Conservation (phyloP, 805 yeast genomes). For the Monosporozyma aerobia region DNA sequence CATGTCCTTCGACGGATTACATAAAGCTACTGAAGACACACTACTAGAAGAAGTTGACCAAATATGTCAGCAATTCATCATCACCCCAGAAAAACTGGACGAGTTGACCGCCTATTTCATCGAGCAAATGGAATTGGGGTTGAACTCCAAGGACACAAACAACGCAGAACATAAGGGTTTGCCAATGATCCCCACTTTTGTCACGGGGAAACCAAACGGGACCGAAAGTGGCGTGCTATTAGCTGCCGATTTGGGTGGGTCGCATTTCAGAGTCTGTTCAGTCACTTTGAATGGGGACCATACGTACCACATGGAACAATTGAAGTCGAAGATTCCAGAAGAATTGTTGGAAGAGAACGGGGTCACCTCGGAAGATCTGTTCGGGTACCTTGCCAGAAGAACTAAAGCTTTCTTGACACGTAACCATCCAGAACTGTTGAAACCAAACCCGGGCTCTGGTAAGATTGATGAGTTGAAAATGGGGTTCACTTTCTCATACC, state of each 20-base stretch:
- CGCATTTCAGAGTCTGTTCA: conserved; percentile 91
- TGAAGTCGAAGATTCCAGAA: conserved; percentile 69
- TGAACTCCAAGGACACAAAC: conserved; percentile 27
- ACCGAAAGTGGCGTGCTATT: conserved; percentile 70
- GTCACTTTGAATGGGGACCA: conserved; percentile 68
- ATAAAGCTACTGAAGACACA: conserved; percentile 16
- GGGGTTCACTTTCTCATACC: conserved; percentile 94
- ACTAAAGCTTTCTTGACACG: conserved; percentile 54
- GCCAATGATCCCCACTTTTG: conserved; percentile 92
- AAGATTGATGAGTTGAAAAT: conserved; percentile 39
- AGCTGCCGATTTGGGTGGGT: conserved; percentile 95
- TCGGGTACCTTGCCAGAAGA: conserved; percentile 65
- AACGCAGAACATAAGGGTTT: conserved; percentile 37
- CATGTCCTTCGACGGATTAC: conserved; percentile 27
- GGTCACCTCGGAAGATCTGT: conserved; percentile 52
- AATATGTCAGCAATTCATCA: conserved; percentile 21
- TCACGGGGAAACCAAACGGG: conserved; percentile 79
- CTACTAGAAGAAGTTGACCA: conserved; percentile 19
- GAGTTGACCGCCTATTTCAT: conserved; percentile 42
- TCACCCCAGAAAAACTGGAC: conserved; percentile 19
- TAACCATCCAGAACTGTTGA: conserved; percentile 46
- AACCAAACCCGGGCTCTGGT: conserved; percentile 18
- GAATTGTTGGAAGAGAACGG: conserved; percentile 55
- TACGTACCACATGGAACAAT: conserved; percentile 67
- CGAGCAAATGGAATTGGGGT: conserved; percentile 52